These are phyloP conservation scores for Plasmodium malariae DNA, from an alignment of 169 alveolate genomes.

Conservation along the genomic window DNA sequence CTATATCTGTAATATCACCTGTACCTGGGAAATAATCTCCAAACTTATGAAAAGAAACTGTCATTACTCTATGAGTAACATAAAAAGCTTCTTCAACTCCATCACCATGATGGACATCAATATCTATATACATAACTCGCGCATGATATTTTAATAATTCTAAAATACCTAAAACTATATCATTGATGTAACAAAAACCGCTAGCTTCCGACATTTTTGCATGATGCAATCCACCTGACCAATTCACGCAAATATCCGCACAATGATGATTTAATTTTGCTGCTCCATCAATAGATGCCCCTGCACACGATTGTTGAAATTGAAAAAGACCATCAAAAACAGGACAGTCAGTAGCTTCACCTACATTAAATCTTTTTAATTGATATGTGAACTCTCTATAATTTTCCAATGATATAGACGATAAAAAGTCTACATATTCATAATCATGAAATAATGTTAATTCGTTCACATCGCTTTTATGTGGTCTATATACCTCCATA, in stretches of 20 bases:
- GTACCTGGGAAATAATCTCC: conserved; percentile 99
- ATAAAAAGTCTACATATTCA: conserved; percentile 94
- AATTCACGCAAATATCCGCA: conserved; percentile 96
- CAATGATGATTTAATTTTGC: conserved; percentile 93
- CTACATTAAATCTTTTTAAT: conserved; percentile 93
- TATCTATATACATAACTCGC: conserved; percentile 99
- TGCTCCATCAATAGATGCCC: conserved; percentile 98
- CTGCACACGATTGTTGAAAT: conserved; percentile 97
- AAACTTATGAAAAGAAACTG: conserved; percentile 98
- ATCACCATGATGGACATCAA: conserved; percentile 99
- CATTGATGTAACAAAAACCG: conserved; percentile 99
- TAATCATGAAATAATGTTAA: conserved; percentile 95
- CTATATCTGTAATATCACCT: conserved; percentile 97
- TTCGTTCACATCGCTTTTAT: conserved; percentile 96
- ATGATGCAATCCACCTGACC: conserved; percentile 99
- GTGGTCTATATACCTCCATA: conserved; percentile 97
- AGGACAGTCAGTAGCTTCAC: conserved; percentile 98
- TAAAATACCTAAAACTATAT: conserved; percentile 97
- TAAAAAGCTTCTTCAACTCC: conserved; percentile 99
- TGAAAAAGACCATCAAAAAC: conserved; percentile 98
- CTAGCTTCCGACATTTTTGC: conserved; percentile 98
- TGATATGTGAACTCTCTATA: conserved; percentile 90
- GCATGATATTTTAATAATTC: conserved; percentile 98
- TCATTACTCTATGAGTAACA: conserved; percentile 98
- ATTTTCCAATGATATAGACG: conserved; percentile 89